Conservation (phyloP, 2,329 filamentous ascomycete species). For the Xylogone sp. region DNA sequence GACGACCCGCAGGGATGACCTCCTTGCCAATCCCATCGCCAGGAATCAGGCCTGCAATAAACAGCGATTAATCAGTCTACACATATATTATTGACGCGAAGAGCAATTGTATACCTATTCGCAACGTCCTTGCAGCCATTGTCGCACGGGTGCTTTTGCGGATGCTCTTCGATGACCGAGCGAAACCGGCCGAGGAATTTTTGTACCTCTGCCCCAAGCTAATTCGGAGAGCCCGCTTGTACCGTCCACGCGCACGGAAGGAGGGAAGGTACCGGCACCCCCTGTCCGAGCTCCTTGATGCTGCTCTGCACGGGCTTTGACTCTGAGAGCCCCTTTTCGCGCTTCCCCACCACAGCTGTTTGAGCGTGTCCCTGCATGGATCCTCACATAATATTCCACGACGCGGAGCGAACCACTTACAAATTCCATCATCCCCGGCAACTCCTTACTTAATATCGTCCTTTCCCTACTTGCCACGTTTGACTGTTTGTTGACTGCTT, state of each 20-base stretch:
- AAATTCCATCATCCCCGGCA: background rate
- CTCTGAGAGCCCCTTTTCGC: background rate
- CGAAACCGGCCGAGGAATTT: slow-evolving; percentile 15
- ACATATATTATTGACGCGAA: background rate
- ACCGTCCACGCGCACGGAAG: no score
- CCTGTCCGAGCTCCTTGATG: background rate
- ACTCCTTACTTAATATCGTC: background rate
- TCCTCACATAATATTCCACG: background rate
- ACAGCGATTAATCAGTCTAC: background rate
- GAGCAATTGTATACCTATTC: slow-evolving; percentile 53
- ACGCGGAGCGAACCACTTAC: background rate
- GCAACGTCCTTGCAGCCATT: slow-evolving; percentile 63
- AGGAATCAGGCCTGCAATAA: slow-evolving; percentile 78
- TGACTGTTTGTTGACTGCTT: no score
- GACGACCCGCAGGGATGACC: slow-evolving; percentile 92
- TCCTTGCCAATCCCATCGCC: slow-evolving; percentile 98
- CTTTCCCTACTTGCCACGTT: background rate
- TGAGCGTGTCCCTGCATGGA: background rate
- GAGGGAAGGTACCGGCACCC: background rate
- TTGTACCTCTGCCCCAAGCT: background rate
- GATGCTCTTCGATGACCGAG: slow-evolving; percentile 3
- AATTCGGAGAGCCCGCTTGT: no score
- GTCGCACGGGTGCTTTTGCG: slow-evolving; percentile 15
- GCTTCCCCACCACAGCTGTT: background rate
- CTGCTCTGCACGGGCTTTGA: background rate